Evolutionary conservation across 2,329 filamentous ascomycete species (phyloP).

Genomic region (Fusarium pilosicola): DNA sequence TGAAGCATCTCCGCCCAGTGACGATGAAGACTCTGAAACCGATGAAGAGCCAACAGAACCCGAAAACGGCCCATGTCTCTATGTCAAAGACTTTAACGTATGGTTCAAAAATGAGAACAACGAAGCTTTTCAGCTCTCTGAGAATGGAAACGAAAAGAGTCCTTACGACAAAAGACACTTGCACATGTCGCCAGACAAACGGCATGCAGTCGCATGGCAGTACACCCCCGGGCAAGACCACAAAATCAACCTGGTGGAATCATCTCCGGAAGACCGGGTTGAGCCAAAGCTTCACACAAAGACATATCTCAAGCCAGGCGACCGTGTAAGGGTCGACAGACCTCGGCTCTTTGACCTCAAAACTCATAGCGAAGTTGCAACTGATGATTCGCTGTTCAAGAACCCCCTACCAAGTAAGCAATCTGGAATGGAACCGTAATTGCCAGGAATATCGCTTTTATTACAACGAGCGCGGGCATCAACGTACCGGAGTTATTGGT

Average conservation of each 20-base stretch:
- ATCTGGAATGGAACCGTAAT: conserved; percentile 40
- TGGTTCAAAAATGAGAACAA: conserved; percentile 13
- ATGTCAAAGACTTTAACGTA: conserved; percentile 17
- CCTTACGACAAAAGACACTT: conserved; percentile 32
- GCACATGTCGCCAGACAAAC: conserved; percentile 25
- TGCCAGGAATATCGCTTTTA: conserved; percentile 42
- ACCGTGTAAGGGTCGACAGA: conserved; percentile 35
- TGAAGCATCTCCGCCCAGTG: not conserved
- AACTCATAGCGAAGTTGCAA: conserved; percentile 29
- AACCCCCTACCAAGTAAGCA: conserved; percentile 36
- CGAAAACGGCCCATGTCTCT: not conserved
- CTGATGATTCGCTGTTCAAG: conserved; percentile 37
- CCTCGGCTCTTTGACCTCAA: conserved; percentile 42
- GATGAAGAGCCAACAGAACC: not conserved
- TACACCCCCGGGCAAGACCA: conserved; percentile 33
- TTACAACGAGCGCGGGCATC: conserved; percentile 45
- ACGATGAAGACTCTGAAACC: not conserved
- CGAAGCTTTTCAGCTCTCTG: conserved; percentile 25
- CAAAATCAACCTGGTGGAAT: conserved; percentile 37
- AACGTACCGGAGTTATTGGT: conserved; percentile 32
- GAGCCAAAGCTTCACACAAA: conserved; percentile 39
- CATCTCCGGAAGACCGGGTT: conserved; percentile 42
- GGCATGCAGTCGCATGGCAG: conserved; percentile 39
- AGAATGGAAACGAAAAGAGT: conserved; percentile 27
- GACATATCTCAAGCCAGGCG: conserved; percentile 44